phyloP scores from a whole-genome alignment of 192 early-diverging fungal genomes.

The Coemansia sp. region DNA sequence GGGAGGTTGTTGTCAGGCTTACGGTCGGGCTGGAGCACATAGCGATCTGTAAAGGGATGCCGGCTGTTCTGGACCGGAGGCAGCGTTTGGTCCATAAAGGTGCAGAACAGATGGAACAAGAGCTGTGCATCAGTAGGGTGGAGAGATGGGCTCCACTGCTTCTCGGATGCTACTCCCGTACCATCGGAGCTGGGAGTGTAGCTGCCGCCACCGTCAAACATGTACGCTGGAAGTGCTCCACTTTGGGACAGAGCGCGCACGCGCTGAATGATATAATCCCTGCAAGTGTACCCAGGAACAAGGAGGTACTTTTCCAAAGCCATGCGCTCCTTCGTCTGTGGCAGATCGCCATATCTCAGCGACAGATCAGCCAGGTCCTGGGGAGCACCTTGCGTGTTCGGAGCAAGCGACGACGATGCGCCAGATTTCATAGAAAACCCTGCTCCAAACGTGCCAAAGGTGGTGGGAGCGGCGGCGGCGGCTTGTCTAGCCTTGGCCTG shows the following conservation, averaged over 20 bases:
- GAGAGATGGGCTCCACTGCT: conserved; percentile 28
- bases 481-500: conserved; percentile 24
- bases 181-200: conserved; percentile 5
- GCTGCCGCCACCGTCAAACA: conserved; percentile 40
- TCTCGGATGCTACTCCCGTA: background rate
- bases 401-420: conserved; percentile 2
- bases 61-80: conserved; percentile 51
- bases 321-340: conserved; percentile 53
- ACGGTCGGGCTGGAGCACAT: conserved; percentile 54
- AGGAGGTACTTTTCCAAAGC: conserved; percentile 53
- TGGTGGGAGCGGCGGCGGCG: too few species aligned
- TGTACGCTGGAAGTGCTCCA: conserved; percentile 43
- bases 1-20: conserved; percentile 54
- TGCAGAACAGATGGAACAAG: conserved; percentile 62
- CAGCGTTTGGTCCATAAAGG: conserved; percentile 61
- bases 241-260: conserved; percentile 44
- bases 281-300: conserved; percentile 37
- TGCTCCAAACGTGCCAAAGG: conserved; percentile 9
- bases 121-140: conserved; percentile 61
- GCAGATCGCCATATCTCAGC: conserved; percentile 31
- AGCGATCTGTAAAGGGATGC: conserved; percentile 59
- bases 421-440: conserved; percentile 17
- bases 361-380: conserved; percentile 47
- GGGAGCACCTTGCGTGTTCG: conserved; percentile 17
- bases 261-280: conserved; percentile 49